phyloP scores from a whole-genome alignment of 352 stramenopile genomes.

The Thalassiosira mediterranea region DNA sequence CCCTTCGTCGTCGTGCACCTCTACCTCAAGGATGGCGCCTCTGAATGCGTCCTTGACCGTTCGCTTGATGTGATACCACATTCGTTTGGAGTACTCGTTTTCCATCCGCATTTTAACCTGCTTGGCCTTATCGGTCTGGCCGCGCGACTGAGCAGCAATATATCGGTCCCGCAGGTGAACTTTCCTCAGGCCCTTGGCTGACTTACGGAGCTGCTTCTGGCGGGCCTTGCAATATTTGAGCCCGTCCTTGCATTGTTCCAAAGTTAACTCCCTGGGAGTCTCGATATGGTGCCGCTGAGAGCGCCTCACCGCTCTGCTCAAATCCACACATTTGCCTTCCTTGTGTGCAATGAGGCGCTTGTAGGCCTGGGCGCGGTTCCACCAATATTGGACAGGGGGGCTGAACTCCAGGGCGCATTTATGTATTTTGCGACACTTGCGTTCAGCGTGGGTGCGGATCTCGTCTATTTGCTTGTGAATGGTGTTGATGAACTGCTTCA shows the following conservation, averaged over 20 bases:
- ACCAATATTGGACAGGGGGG: slow-evolving; percentile 18
- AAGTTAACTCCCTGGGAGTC: not conserved
- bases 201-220: not conserved
- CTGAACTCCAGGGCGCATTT: slow-evolving; percentile 17
- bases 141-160: not conserved
- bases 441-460: slow-evolving; percentile 10
- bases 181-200: not conserved
- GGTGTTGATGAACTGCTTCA: not conserved
- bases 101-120: not conserved
- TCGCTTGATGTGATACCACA: not conserved
- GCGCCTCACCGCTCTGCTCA: slow-evolving; percentile 6
- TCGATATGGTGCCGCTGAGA: not conserved
- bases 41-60: not conserved
- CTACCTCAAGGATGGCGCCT: not conserved
- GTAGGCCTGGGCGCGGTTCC: slow-evolving; percentile 3
- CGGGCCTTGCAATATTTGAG: not conserved
- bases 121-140: not conserved
- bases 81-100: not conserved
- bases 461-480: slow-evolving; percentile 12
- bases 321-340: slow-evolving; percentile 6
- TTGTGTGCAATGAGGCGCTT: slow-evolving; percentile 2
- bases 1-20: not conserved
- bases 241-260: slow-evolving; percentile 3
- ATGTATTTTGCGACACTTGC: slow-evolving; percentile 36
- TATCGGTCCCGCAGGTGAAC: not conserved